Evolutionary conservation across 108 stramenopile genomes (phyloP), one percentile per base, ranked within the genome.

Genomic region (Chaetoceros muelleri): DNA sequence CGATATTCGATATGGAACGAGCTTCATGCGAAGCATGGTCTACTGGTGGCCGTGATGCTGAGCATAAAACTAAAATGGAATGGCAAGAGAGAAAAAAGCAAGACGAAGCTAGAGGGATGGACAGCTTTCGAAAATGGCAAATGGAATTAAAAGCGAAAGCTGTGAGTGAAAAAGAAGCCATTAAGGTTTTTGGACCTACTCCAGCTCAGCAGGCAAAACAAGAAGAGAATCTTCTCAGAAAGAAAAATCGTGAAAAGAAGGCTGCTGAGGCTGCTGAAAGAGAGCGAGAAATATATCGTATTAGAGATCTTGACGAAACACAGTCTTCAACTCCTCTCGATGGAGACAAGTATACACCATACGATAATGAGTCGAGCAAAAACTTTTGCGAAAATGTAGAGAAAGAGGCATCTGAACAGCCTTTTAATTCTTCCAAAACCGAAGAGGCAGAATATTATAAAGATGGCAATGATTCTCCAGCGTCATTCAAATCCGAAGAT

Each of bases 1-100:
- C 89, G 7, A 58, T 88, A 13, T 83, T 84, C 48, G 81, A 85
- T 5, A 47, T 26, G 17, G 89, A 90, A 60, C 72, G 82, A 44
- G 70, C 60, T 3, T 58, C 58, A 30, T 72, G 76, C 22, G 69
- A 60, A 34, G 89, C 84, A 27, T 90, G 81, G 82, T 48, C 60
- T 2, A 22, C 18, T 24, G 89, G 82, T 21, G 89, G 89, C 16
- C 28, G 30, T 1, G 84, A 81, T 51, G 84, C 78, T 16, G 79
- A 80, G 53, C 46, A 23, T 23, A 28, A 61, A 20, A 45, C 44
- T 26, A 74, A 71, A 61, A 48, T 55, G 28, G 61, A 66, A 45
- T 62, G 53, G 50, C 60, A 55, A 13, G 52, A 74, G 31, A 48
- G 24, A 57, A 71, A 71, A 22, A 59, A 52, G 25, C 54, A 71